Evolutionary conservation across 108 stramenopile genomes (phyloP).

Genomic region (Pseudonitzschia delicatissima): DNA sequence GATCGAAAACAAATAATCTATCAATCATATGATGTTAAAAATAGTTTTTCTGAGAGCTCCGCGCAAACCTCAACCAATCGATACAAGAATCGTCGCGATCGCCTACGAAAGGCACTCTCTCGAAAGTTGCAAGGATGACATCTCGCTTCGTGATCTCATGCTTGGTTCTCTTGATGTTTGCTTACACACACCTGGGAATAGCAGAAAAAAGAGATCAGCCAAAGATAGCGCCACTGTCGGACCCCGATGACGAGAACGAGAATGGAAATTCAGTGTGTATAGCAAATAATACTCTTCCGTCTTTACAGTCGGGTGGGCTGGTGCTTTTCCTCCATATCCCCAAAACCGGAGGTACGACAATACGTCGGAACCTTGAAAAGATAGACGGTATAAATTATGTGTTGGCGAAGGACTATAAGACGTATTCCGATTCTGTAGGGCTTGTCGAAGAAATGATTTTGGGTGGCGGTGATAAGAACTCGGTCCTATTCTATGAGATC

Average conservation of each 20-base stretch:
- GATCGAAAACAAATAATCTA: no score
- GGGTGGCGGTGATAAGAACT: constrained; percentile 7
- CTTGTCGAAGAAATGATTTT: constrained; percentile 25
- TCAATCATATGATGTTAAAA: no score
- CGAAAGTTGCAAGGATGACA: no score
- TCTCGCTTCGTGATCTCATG: background rate
- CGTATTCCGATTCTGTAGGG: constrained; percentile 16
- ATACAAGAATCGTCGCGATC: no score
- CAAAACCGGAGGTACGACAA: constrained; percentile 38
- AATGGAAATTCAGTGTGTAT: background rate
- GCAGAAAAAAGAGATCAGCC: background rate
- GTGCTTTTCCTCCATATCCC: constrained; percentile 36
- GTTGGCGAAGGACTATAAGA: constrained; percentile 26
- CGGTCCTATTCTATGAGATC: constrained; percentile 31
- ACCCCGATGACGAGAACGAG: background rate
- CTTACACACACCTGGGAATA: background rate
- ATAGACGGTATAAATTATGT: constrained; percentile 24
- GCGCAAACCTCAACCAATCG: no score
- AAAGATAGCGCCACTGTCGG: background rate
- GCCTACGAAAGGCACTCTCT: no score
- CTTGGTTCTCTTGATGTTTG: background rate
- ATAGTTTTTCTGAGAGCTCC: no score
- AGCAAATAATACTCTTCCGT: background rate
- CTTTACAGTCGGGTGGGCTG: constrained; percentile 17
- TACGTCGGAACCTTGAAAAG: constrained; percentile 22